Base-by-base conservation (phyloP, 768 basidiomycete genomes). In the Lactifluus hygrophoroides region DNA sequence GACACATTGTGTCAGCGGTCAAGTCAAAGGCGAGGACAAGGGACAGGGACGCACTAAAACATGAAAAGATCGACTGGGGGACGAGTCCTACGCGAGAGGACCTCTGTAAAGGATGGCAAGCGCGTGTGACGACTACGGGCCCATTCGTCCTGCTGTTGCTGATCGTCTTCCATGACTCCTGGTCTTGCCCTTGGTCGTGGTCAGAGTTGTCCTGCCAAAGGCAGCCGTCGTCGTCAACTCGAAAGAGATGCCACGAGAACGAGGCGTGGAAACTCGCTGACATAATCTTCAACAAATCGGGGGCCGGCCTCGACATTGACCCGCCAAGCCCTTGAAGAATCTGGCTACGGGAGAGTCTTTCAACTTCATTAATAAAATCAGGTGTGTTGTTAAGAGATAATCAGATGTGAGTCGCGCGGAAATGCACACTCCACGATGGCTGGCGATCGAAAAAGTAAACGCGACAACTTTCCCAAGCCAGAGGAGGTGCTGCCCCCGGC, bases 1-100 rank as follows among this genome's bases (percentile, higher is more conserved):
- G 9, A 2, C 27, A 2, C 37, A 34, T 42, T 54, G n/a, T n/a
- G 54, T 51, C 48, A 64, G 43, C 25, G 50, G 55, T 46, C 58
- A 51, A 34, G 28, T 57, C 47, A 49, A 55, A 14, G 51, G 11
- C 44, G 21, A 46, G 37, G 37, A 57, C 59, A 66, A 59, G 54
- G 25, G 45, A 17, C 3, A 45, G 16, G 43, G 16, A 88, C 90
- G 73, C 69, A 96, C 94, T 95, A 95, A 77, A 96, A 95, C 88
- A 94, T 95, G 78, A 96, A 99, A 54, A 99, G 79, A 76, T 99
- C 96, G 32, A 99, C 92, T 19, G 96, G 96, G 0, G 96, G 92
- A 60, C 90, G 76, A 34, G 95, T 96, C 68, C 88, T 80, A 66
- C 95, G 80, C 19, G 89, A 89, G 28, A 98, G 80, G 48, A 97